phyloP scores from a whole-genome alignment of 1,284 basidiomycete species.

The Leccinum pachyderme region DNA sequence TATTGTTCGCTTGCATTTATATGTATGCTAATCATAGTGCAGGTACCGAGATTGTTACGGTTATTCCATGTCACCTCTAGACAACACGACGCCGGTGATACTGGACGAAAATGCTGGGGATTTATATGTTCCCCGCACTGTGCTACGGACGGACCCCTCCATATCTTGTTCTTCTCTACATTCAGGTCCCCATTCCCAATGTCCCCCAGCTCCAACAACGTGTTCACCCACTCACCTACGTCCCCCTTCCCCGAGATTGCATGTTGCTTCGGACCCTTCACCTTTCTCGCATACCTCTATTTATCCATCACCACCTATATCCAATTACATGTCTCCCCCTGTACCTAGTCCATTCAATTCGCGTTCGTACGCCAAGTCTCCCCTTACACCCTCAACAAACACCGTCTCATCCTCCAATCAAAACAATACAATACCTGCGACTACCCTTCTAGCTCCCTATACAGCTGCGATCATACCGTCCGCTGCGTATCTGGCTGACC shows the following conservation, averaged over 20 bases:
- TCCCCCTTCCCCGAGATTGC: constrained; percentile 30
- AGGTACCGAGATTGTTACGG: constrained; percentile 31
- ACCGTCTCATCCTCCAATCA: constrained; percentile 32
- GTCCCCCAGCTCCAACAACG: constrained; percentile 6
- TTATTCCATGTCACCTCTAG: constrained; percentile 34
- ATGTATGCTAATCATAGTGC: constrained; percentile 23
- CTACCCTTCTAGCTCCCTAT: constrained; percentile 54
- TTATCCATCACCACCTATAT: constrained; percentile 34
- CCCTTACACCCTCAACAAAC: constrained; percentile 34
- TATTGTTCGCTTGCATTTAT: constrained; percentile 12
- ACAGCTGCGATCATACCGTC: constrained; percentile 60
- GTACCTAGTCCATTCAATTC: constrained; percentile 34
- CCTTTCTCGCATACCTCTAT: constrained; percentile 27
- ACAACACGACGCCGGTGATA: constrained; percentile 31
- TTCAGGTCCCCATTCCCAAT: constrained; percentile 5
- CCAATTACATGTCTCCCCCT: constrained; percentile 20
- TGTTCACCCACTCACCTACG: constrained; percentile 29
- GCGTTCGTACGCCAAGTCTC: constrained; percentile 36
- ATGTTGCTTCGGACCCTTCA: constrained; percentile 28
- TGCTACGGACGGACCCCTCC: constrained; percentile 19
- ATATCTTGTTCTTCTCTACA: constrained; percentile 9
- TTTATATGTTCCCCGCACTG: constrained; percentile 21
- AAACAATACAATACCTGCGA: constrained; percentile 46
- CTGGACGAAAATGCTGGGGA: constrained; percentile 25
- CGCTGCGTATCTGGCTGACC: constrained; percentile 60